These are phyloP conservation scores for Exobasidium rhododendri DNA, from an alignment of 1,284 basidiomycete species.

Conservation along the genomic window DNA sequence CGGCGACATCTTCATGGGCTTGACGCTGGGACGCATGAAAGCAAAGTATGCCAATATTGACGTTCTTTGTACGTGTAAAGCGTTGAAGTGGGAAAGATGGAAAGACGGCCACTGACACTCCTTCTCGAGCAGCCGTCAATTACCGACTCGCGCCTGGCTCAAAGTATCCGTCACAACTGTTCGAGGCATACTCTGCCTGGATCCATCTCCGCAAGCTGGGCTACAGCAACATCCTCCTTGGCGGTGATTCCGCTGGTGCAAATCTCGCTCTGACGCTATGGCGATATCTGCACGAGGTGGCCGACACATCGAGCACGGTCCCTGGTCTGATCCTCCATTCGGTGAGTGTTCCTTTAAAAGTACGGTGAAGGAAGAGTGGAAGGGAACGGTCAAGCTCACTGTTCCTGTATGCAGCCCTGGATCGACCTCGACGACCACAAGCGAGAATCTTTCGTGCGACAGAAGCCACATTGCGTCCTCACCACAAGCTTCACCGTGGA, in stretches of 20 bases:
- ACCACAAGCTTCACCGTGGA: not conserved
- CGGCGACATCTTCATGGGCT: conserved; percentile 47
- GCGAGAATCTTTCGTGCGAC: not conserved
- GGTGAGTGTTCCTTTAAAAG: no score
- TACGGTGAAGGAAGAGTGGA: no score
- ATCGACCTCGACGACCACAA: not conserved
- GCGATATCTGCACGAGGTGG: conserved; percentile 1
- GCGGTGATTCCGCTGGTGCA: conserved; percentile 46
- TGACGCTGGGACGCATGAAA: conserved; percentile 33
- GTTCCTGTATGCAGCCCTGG: no score
- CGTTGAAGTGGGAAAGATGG: not conserved
- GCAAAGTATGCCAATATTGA: conserved; percentile 35
- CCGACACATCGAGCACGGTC: not conserved
- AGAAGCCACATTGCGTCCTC: not conserved
- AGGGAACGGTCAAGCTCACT: no score
- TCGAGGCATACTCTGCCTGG: conserved; percentile 43
- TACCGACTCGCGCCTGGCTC: conserved; percentile 48
- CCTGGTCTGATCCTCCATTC: conserved; percentile 9
- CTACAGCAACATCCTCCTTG: conserved; percentile 48
- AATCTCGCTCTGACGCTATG: conserved; percentile 19
- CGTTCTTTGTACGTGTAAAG: no score
- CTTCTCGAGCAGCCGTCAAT: conserved; percentile 37
- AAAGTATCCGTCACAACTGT: conserved; percentile 37
- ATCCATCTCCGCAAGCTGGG: conserved; percentile 40
- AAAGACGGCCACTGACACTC: not conserved